phyloP scores from a whole-genome alignment of 805 yeast species.

The Zygosaccharomyces bailii region DNA sequence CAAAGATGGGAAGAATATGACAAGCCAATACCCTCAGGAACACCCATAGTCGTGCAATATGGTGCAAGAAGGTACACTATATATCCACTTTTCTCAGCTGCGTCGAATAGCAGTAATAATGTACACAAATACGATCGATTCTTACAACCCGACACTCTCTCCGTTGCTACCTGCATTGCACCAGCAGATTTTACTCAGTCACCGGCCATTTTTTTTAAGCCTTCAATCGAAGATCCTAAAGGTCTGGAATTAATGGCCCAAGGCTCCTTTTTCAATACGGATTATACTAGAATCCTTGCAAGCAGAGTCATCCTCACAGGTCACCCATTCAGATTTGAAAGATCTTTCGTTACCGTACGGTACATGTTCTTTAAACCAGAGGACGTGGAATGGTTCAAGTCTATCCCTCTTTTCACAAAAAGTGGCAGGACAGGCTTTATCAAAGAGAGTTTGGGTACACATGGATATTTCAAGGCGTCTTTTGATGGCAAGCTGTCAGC shows the following conservation, averaged over 20 bases:
- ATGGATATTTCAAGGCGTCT: conserved; percentile 94
- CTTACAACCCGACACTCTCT: conserved; percentile 68
- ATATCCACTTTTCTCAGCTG: conserved; percentile 78
- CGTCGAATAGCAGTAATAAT: conserved; percentile 71
- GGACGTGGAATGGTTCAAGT: conserved; percentile 85
- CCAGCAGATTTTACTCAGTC: conserved; percentile 82
- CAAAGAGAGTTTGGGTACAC: conserved; percentile 95
- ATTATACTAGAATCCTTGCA: conserved; percentile 78
- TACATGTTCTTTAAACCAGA: conserved; percentile 95
- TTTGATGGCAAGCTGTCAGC: conserved; percentile 88
- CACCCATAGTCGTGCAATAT: conserved; percentile 77
- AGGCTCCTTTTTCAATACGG: conserved; percentile 85
- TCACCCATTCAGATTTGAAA: conserved; percentile 92
- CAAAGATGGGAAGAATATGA: conserved; percentile 89
- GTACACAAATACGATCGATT: conserved; percentile 85
- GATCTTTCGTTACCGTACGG: conserved; percentile 83
- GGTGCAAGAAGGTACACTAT: conserved; percentile 88
- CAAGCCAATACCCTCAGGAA: conserved; percentile 80
- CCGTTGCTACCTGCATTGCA: conserved; percentile 82
- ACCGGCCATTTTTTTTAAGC: conserved; percentile 80
- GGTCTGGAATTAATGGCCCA: conserved; percentile 73
- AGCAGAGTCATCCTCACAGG: conserved; percentile 90
- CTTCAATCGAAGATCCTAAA: conserved; percentile 43
- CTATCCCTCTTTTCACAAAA: conserved; percentile 88
- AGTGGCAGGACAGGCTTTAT: conserved; percentile 92